phyloP scores from a whole-genome alignment of 2,329 filamentous ascomycete species.

The Botryotinia convoluta region DNA sequence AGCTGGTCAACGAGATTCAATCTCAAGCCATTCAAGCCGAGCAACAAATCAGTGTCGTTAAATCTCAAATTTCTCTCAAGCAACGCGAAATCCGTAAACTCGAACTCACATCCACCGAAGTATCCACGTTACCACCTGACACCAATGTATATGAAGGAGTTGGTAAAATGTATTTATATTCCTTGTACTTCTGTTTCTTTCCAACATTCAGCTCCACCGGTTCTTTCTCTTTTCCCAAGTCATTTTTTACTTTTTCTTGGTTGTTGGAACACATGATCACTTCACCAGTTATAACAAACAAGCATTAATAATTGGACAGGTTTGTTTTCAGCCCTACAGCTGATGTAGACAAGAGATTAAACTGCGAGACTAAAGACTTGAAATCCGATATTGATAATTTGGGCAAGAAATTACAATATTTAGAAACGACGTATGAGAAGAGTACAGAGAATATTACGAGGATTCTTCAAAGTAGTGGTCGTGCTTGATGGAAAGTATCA shows the following conservation, averaged over 20 bases:
- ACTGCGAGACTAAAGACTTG: conserved; percentile 69
- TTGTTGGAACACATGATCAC: conserved; percentile 14
- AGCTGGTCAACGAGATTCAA: conserved; percentile 94
- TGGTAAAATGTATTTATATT: conserved; percentile 79
- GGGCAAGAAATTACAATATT: conserved; percentile 85
- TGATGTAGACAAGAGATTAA: conserved; percentile 72
- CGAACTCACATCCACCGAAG: conserved; percentile 80
- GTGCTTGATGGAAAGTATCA: conserved; percentile 28
- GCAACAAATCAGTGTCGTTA: conserved; percentile 86
- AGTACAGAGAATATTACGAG: conserved; percentile 87
- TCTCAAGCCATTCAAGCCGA: conserved; percentile 82
- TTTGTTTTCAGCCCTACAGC: conserved; percentile 77
- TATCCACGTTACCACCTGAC: conserved; percentile 69
- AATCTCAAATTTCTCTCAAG: conserved; percentile 79
- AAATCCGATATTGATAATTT: conserved; percentile 77
- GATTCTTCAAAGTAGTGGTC: conserved; percentile 62
- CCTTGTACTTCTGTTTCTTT: neutral
- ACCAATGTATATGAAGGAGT: conserved; percentile 91
- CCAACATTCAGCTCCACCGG: neutral
- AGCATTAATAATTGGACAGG: conserved; percentile 50
- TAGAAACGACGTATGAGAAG: conserved; percentile 94
- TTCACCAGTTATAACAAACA: conserved; percentile 6
- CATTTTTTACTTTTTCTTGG: neutral
- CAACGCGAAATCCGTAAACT: conserved; percentile 86
- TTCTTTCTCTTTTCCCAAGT: neutral